Evolutionary conservation across 2,329 filamentous ascomycete genomes (phyloP).

Genomic region (Tolypocladium endophyticum): DNA sequence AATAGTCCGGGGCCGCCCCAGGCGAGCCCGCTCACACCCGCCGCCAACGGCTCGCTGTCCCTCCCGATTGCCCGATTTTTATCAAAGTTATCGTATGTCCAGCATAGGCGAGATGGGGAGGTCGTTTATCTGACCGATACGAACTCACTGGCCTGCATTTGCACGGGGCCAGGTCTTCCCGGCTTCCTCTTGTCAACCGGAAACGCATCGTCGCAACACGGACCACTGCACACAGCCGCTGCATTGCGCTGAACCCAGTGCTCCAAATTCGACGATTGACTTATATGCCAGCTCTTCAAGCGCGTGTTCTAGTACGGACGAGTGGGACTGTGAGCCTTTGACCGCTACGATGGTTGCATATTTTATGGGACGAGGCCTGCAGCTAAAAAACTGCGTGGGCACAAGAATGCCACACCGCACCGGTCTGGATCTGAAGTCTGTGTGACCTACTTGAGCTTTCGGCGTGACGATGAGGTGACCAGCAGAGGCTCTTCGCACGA

Average conservation of each 20-base stretch:
- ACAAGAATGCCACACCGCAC: not conserved
- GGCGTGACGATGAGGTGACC: not conserved
- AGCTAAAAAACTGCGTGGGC: conserved; percentile 8
- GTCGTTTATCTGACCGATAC: not conserved
- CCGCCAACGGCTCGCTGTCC: not conserved
- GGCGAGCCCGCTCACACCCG: not conserved
- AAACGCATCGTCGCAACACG: not conserved
- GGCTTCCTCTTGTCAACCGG: not conserved
- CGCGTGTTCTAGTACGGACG: not conserved
- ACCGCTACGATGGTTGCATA: conserved; percentile 17
- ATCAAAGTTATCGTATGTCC: conserved; percentile 10
- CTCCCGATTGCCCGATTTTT: conserved; percentile 2
- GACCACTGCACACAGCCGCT: not conserved
- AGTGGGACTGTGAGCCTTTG: conserved; percentile 4
- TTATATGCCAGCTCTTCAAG: not conserved
- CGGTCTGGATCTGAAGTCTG: not conserved
- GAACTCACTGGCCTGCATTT: not conserved
- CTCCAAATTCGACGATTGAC: not conserved
- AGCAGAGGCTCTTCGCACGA: not conserved
- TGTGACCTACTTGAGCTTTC: not conserved
- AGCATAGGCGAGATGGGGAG: not conserved
- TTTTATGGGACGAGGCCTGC: conserved; percentile 19
- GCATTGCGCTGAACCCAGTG: not conserved
- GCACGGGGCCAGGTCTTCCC: not conserved
- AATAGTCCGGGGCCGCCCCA: conserved; percentile 1